A percentile compares a stretch with the other conserved stretches of the same genome.
Conservation (phyloP, 2,329 filamentous ascomycete genomes). For the Drechslerella coelobrocha region DNA sequence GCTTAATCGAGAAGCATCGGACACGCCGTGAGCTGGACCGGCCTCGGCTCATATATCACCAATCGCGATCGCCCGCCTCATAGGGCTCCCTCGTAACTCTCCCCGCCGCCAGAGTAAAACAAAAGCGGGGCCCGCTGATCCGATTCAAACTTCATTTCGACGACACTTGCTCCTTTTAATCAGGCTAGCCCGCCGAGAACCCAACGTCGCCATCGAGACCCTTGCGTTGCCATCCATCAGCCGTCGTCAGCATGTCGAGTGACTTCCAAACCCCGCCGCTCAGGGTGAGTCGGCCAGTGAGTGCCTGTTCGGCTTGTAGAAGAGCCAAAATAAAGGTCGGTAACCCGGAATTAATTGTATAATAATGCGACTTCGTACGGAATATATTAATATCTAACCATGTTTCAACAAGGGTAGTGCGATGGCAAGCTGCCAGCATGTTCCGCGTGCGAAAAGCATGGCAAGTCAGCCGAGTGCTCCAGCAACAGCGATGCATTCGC, state of each 20-base stretch:
- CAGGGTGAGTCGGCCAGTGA: slow-evolving; percentile 78
- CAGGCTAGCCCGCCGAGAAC: slow-evolving; percentile 8
- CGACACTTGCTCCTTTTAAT: slow-evolving; percentile 22
- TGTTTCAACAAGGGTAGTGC: slow-evolving; percentile 64
- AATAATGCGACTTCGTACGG: background rate
- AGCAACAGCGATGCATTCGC: slow-evolving; percentile 96
- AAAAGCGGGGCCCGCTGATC: slow-evolving; percentile 29
- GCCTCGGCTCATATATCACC: slow-evolving; percentile 35
- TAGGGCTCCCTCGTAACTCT: slow-evolving; percentile 40
- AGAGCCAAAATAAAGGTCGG: slow-evolving; percentile 89
- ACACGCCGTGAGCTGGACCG: slow-evolving; percentile 40
- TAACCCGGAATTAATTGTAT: background rate
- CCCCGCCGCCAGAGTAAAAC: slow-evolving; percentile 38
- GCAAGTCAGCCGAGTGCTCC: slow-evolving; percentile 84
- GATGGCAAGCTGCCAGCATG: slow-evolving; percentile 95
- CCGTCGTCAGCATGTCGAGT: slow-evolving; percentile 27
- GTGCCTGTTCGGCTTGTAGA: slow-evolving; percentile 81
- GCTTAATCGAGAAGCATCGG: slow-evolving; percentile 34
- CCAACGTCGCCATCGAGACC: slow-evolving; percentile 2
- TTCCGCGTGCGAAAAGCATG: slow-evolving; percentile 91
- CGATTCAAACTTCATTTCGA: slow-evolving; percentile 36
- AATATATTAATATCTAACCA: slow-evolving; percentile 29
- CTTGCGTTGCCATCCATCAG: slow-evolving; percentile 27
- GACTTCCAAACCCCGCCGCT: slow-evolving; percentile 57
- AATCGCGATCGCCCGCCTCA: slow-evolving; percentile 39